phyloP scores from a whole-genome alignment of 164 flowering plant genomes.

The Chloranthus sessilifolius region DNA sequence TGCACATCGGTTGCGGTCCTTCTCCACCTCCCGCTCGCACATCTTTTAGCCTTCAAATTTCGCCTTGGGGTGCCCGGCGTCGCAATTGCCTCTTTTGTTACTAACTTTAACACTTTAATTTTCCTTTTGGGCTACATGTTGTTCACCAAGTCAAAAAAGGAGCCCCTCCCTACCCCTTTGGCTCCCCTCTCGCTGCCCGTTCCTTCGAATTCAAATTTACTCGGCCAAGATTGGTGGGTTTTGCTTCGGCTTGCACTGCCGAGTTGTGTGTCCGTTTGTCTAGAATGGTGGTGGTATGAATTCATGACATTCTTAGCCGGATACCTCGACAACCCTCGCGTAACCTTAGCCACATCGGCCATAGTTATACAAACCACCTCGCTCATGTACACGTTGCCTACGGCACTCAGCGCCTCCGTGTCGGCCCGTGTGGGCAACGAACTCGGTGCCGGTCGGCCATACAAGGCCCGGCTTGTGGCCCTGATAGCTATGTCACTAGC shows the following conservation, averaged over 20 bases:
- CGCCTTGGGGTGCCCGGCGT: conserved; percentile 61
- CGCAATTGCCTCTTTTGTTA: conserved; percentile 50
- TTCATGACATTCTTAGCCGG: conserved; percentile 83
- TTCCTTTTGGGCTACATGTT: conserved; percentile 42
- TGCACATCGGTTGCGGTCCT: conserved; percentile 40
- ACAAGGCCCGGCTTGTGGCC: conserved; percentile 54
- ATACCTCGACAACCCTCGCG: conserved; percentile 52
- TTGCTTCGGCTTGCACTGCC: conserved; percentile 55
- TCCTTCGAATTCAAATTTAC: conserved; percentile 1
- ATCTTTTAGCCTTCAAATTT: conserved; percentile 46
- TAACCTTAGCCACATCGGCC: conserved; percentile 66
- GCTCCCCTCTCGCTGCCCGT: conserved; percentile 4
- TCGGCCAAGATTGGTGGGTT: conserved; percentile 48
- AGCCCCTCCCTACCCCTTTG: conserved; percentile 17
- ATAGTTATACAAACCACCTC: conserved; percentile 94
- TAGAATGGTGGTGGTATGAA: conserved; percentile 99
- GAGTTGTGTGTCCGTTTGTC: conserved; percentile 76
- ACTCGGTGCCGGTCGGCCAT: conserved; percentile 73
- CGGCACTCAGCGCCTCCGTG: conserved; percentile 58
- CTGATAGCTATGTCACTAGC: conserved; percentile 43
- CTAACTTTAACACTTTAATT: conserved; percentile 58
- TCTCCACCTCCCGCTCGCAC: conserved; percentile 63
- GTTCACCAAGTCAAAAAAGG: conserved; percentile 9
- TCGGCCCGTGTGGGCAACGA: conserved; percentile 82
- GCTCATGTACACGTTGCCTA: conserved; percentile 78